phyloP scores from a whole-genome alignment of 1,284 basidiomycete genomes.

The Takashimella tepidaria region DNA sequence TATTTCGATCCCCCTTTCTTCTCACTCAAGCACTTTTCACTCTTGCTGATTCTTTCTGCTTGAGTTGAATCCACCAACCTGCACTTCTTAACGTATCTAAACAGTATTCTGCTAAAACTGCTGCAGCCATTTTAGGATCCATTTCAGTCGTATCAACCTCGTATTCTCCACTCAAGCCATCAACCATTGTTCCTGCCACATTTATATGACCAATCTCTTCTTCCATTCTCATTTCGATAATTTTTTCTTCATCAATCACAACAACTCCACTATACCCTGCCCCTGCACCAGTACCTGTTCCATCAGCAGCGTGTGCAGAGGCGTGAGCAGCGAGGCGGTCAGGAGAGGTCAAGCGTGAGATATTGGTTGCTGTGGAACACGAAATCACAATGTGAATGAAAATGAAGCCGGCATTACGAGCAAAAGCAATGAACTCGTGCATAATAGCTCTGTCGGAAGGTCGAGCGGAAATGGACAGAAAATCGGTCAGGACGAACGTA shows the following conservation, averaged over 20 bases:
- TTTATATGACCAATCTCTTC: constrained; percentile 29
- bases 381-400: constrained; percentile 28
- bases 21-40: no score
- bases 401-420: constrained; percentile 7
- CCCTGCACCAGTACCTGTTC: background rate
- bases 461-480: constrained; percentile 14
- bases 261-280: background rate
- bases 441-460: constrained; percentile 10
- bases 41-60: no score
- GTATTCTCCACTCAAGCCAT: constrained; percentile 28
- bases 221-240: constrained; percentile 31
- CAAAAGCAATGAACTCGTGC: constrained; percentile 13
- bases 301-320: background rate
- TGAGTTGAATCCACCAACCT: constrained; percentile 24
- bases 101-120: constrained; percentile 26
- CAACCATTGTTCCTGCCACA: constrained; percentile 3
- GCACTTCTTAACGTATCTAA: constrained; percentile 22
- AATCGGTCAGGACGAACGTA: constrained; percentile 13
- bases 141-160: constrained; percentile 29
- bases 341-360: constrained; percentile 9
- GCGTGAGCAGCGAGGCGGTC: background rate
- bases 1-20: no score
- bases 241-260: constrained; percentile 9
- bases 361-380: constrained; percentile 17
- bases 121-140: constrained; percentile 16